Percentiles rank a stretch among this genome's conserved stretches.
Evolutionary conservation across 345 rosid genomes (phyloP).

Genomic region (Lepidium africanum): DNA sequence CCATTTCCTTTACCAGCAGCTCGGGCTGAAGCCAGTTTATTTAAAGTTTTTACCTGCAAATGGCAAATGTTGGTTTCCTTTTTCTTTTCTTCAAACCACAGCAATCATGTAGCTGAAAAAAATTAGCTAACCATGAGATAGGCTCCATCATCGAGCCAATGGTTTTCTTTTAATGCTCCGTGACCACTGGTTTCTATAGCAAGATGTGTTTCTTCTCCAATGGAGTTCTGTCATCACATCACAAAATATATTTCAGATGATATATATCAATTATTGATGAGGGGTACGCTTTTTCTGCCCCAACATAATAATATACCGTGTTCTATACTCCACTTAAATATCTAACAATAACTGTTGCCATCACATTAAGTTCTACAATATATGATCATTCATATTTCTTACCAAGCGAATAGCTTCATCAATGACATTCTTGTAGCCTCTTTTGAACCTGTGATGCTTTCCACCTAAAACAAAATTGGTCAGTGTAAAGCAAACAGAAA

Average conservation of each 20-base stretch:
- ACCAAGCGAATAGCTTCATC: conserved; percentile 97
- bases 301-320: neutral
- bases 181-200: conserved; percentile 99
- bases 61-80: neutral
- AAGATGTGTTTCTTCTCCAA: conserved; percentile 84
- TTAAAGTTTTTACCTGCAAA: conserved; percentile 80
- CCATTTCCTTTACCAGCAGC: conserved; percentile 62
- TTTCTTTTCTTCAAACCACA: neutral
- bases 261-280: neutral
- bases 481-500: neutral
- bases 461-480: conserved; percentile 48
- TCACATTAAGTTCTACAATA: neutral
- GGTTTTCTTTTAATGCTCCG: conserved; percentile 93
- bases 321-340: neutral
- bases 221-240: conserved; percentile 56
- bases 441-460: conserved; percentile 90
- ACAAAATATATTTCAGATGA: neutral
- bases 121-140: conserved; percentile 76
- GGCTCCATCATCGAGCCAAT: conserved; percentile 99
- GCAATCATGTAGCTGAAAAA: neutral
- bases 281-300: neutral
- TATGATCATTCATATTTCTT: conserved; percentile 11
- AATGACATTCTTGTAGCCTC: conserved; percentile 96
- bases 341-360: conserved; percentile 1
- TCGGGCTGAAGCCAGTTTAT: conserved; percentile 89